These are phyloP conservation scores for Gamarada debralockiae DNA, from an alignment of 495 filamentous ascomycete species.

Conservation along the genomic window DNA sequence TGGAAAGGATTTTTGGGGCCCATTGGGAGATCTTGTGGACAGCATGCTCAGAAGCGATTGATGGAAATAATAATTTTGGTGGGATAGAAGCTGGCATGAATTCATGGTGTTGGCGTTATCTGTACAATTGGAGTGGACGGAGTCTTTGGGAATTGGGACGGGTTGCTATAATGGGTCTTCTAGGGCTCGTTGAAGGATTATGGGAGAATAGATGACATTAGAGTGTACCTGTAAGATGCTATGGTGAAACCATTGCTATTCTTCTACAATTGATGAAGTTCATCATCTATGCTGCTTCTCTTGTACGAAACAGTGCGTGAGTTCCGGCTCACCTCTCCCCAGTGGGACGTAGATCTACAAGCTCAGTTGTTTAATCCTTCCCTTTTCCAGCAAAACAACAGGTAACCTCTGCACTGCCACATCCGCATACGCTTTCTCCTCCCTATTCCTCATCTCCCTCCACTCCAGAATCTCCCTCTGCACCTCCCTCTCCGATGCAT, in stretches of 20 bases:
- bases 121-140: conserved; percentile 6
- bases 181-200: neutral
- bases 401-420: no score
- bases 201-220: conserved; percentile 9
- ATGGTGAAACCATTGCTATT: neutral
- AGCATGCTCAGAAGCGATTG: conserved; percentile 94
- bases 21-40: conserved; percentile 93
- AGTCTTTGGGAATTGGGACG: conserved; percentile 1
- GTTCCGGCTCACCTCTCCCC: no score
- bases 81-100: conserved; percentile 1
- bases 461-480: no score
- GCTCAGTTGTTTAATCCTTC: no score
- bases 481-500: no score
- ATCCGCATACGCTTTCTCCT: no score
- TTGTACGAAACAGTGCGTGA: no score
- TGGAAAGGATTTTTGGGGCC: conserved; percentile 96
- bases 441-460: no score
- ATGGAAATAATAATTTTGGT: conserved; percentile 16
- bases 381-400: no score
- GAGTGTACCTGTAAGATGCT: conserved; percentile 4
- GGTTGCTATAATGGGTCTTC: neutral
- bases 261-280: no score
- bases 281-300: no score
- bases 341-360: no score
- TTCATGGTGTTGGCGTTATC: conserved; percentile 15